Evolutionary conservation across 495 filamentous ascomycete species (phyloP), one percentile per base, ranked within the genome.

Genomic region (Bathelium albidoporum): DNA sequence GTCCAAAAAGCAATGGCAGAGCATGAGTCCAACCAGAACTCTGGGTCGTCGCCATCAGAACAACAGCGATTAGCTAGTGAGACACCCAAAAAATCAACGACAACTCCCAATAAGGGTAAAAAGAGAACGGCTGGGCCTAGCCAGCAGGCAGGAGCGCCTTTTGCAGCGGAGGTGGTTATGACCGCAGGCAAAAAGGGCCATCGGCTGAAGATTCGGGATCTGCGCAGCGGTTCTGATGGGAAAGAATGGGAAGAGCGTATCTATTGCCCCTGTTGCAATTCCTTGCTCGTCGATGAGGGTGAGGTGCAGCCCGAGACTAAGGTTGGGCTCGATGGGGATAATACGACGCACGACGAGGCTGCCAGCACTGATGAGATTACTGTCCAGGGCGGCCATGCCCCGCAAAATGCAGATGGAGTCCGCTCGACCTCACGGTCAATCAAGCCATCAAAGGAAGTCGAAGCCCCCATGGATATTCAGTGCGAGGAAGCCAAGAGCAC

Each of bases 1-100:
- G 61, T 67, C 5, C 7, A 68, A 45, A 53, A 32, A 18, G 67
- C 65, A 16, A 55, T 26, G 2, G 9, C 20, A 2, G 7, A 55
- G 16, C 7, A 26, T 55, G 7, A 9, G 10, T 55, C 24, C 2
- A 29, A 29, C 20, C 2, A 2, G 16, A 16, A 55, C 16, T 10
- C 24, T 9, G 49, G 24, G 16, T 29, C 49, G 11, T 28, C 49
- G 24, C 49, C 49, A 9, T 55, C 49, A 11, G 29, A 26, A 26
- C 4, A 26, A 29, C 20, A 55, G 24, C 5, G 49, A 16, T 7
- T 26, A 16, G 49, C 24, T 2, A 29, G 24, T 20, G 49, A 26
- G 24, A 28, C 49, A 29, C 49, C 49, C 22, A 29, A 26, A 24
- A 55, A 55, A 16, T 55, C 49, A 10, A 10, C 24, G 24, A 29